Evolutionary conservation across 352 stramenopile genomes (phyloP).

Genomic region (Aphanomyces euteiches): DNA sequence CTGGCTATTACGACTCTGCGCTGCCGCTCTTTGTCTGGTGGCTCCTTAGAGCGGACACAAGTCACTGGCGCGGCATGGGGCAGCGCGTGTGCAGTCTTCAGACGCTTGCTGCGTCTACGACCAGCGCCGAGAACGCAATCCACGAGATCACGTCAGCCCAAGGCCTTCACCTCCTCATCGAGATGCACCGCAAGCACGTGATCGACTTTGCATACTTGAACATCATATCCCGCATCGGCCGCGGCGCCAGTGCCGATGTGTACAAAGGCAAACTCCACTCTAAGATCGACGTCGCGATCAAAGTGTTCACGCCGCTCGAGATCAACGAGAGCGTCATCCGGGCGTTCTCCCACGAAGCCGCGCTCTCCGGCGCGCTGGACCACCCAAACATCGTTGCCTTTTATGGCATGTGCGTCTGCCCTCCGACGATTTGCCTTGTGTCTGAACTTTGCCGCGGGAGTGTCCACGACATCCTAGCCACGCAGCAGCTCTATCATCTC

Average conservation of each 20-base stretch:
- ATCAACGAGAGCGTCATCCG: constrained; percentile 63
- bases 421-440: constrained; percentile 67
- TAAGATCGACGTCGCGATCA: constrained; percentile 57
- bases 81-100: constrained; percentile 55
- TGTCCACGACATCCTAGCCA: constrained; percentile 36
- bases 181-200: constrained; percentile 63
- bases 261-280: constrained; percentile 57
- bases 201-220: constrained; percentile 61
- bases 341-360: constrained; percentile 73
- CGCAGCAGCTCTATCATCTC: background rate
- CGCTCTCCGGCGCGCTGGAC: constrained; percentile 62
- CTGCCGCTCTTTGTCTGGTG: constrained; percentile 64
- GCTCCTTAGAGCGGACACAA: constrained; percentile 62
- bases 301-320: constrained; percentile 65
- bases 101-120: constrained; percentile 37
- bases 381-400: constrained; percentile 82
- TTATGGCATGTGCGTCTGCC: constrained; percentile 77
- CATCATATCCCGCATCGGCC: constrained; percentile 46
- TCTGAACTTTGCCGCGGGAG: constrained; percentile 53
- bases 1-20: constrained; percentile 49
- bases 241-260: constrained; percentile 54
- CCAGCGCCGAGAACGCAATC: constrained; percentile 32
- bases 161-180: constrained; percentile 62
- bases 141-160: constrained; percentile 58
- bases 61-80: constrained; percentile 64